Base-by-base conservation (phyloP, 1,139 yeast genomes). In the Kodamaea ohmeri region DNA sequence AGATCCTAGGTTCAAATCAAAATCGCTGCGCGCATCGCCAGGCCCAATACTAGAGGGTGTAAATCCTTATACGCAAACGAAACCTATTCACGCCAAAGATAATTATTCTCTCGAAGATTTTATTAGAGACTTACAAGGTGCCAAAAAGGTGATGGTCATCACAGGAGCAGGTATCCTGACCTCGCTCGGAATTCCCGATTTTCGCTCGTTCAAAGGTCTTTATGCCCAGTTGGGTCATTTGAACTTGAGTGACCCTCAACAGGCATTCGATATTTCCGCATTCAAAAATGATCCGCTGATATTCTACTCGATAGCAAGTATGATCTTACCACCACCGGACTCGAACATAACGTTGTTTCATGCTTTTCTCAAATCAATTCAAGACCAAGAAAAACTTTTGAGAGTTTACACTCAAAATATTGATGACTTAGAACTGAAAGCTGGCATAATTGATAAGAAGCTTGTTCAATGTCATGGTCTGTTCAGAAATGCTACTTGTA, bases 81-180 rank as follows among this genome's bases (percentile, higher is more conserved):
- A 13, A 16, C 30, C 30, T 15, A 16, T 27, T 27, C 20, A 6
- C 15, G 6, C 4, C 25, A 9, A 29, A 5, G 32, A 18, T n/a
- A 12, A 29, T 14, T 29, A 29, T 13, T 7, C 16, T 11, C 22
- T 48, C 15, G 43, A 35, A 6, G 32, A 22, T 13, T 48, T 45
- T 24, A 26, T 47, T 12, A n/a, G 15, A 3, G 46, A 45, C 18
- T 35, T 49, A 22, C 20, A 32, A 9, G 21, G 37, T 5, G 48
- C 57, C 1, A 59, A 72, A 16, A 83, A 80, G 38, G 75, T 92
- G 11, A 54, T 92, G 46, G 94, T 92, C 1, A 65, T 92, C 16
- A 88, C 97, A 0, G 98, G 98, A 11, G 98, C 98, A 0, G 98
- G 98, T 17, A 89, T 92, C 39, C 87, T 96, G 29, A 90, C 97